Base-by-base conservation (phyloP, 2,329 filamentous ascomycete species). In the Colletotrichum siamense region DNA sequence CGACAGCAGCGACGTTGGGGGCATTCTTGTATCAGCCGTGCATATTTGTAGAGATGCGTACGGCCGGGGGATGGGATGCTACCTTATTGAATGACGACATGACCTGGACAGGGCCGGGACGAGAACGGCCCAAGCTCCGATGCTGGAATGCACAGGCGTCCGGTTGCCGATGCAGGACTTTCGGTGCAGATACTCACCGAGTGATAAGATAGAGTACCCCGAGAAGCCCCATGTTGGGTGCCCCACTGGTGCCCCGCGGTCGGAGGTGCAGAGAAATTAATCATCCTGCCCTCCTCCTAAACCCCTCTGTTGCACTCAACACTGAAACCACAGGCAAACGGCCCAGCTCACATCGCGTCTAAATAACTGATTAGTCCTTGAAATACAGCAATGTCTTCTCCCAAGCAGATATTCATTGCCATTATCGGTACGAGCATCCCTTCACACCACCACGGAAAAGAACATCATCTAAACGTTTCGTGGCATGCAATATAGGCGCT, bases 401-500 rank as follows among this genome's bases (percentile, higher is more conserved):
- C 85, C 13, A 89, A 87, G 77, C 87, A 89, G 76, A 86, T 91
- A 55, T 87, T 85, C 71, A 88, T 91, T 82, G 89, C 89, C 80
- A 85, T 91, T 44, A 90, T 91, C 78, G 88, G 88, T 89, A 85
- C 62, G 79, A 75, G 24, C 24, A 24, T 12, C 32, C 36, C 77
- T 69, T 30, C 44, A 32, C 39, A 49, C 13, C 28, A 12, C 39
- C 26, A 4, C n/a, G 28, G 6, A n/a, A 30, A 15, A 12, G 24
- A 70, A 49, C n/a, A 57, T 49, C 61, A 70, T 52, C 64, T 72
- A 72, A 78, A 44, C 76, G 44, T 71, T 28, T 13, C 36, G 34
- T 64, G n/a, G 32, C 32, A 57, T 6, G 32, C 22, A 73, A 16
- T 80, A 79, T 82, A 98, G 96, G 97, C 82, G 95, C 94, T 81